phyloP scores from a whole-genome alignment of 768 basidiomycete genomes.

The Nevesoporus exiguus region DNA sequence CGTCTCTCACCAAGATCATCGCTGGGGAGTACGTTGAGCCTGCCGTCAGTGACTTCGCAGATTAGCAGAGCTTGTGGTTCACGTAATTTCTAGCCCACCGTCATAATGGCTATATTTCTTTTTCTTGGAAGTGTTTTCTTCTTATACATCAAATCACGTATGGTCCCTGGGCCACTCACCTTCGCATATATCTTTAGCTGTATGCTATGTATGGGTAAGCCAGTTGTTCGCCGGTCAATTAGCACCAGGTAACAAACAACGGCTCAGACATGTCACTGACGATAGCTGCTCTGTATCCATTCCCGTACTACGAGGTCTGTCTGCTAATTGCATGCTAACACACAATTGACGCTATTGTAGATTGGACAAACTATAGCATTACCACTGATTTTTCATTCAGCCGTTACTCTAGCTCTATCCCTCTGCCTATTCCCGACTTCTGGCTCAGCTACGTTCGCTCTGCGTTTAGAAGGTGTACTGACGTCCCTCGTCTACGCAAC shows the following conservation, averaged over 20 bases:
- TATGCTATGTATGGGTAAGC: slow-evolving; percentile 51
- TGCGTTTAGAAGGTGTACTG: slow-evolving; percentile 45
- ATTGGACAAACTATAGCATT: slow-evolving; percentile 52
- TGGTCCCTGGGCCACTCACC: slow-evolving; percentile 62
- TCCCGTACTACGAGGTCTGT: slow-evolving; percentile 53
- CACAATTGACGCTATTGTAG: slow-evolving; percentile 24
- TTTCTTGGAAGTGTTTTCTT: slow-evolving; percentile 58
- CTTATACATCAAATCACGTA: slow-evolving; percentile 54
- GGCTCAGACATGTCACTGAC: slow-evolving; percentile 56
- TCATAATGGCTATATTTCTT: slow-evolving; percentile 60
- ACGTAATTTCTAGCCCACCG: slow-evolving; percentile 41
- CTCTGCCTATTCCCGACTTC: slow-evolving; percentile 61
- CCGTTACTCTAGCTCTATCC: slow-evolving; percentile 49
- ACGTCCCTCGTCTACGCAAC: slow-evolving; percentile 47
- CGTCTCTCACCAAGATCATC: slow-evolving; percentile 38
- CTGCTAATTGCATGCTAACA: background rate
- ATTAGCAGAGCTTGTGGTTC: background rate
- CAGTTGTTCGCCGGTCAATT: background rate
- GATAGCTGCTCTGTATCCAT: slow-evolving; percentile 60
- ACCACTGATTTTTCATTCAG: slow-evolving; percentile 59
- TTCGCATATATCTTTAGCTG: slow-evolving; percentile 57
- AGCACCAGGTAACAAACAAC: background rate
- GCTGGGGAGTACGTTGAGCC: slow-evolving; percentile 57
- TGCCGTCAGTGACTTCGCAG: slow-evolving; percentile 28
- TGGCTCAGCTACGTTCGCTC: slow-evolving; percentile 56